Base-by-base conservation (phyloP, 225 moss, liverwort and hornwort genomes). In the Polytrichum commune region DNA sequence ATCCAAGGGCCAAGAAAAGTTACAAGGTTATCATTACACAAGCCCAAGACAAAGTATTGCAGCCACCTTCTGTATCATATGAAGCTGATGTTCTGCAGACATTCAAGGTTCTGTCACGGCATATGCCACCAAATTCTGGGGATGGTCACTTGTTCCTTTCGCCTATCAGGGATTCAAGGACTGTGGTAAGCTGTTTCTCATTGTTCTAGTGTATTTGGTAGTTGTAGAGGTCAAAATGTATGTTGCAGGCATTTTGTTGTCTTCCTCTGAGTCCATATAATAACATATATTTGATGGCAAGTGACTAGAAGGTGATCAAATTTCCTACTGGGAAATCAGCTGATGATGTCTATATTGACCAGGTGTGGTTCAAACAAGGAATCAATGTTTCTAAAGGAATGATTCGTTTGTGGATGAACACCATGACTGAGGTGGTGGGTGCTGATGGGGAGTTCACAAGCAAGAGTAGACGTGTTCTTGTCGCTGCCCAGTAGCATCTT, bases 331-430 rank as follows among this genome's bases (percentile, higher is more conserved):
- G 13, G 16, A 46, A 13, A 46, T 46, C 13, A 38, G 38, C 46
- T 46, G 46, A 46, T 16, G 0, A 13, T 46, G 46, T 1, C 20
- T 58, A 3, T n/a, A n/a, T 53, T 24, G 62, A 30, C 35, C 63
- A 77, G 77, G 77, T 77, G 55, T 77, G 77, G 77, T 77, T 77
- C 67, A 77, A 77, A 55, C 77, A 77, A 54, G 77, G 77, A n/a
- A 67, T 77, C 27, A 77, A 77, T 32, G 77, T 77, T 62, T 77
- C 72, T 7, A 77, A 77, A 77, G 77, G 77, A 33, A 72, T 72
- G 77, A 77, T 77, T 22, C 72, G 72, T 66, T 72, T 72, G 53
- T 77, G 77, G 72, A 77, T 77, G 77, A 77, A 77, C 66, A 67
- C 67, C 63, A 72, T 77, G 77, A 77, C 77, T 63, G 67, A 77